A percentile compares a stretch with the other conserved stretches of the same genome.
Evolutionary conservation across 768 basidiomycete genomes (phyloP).

Genomic region (Boletus reticulatus): DNA sequence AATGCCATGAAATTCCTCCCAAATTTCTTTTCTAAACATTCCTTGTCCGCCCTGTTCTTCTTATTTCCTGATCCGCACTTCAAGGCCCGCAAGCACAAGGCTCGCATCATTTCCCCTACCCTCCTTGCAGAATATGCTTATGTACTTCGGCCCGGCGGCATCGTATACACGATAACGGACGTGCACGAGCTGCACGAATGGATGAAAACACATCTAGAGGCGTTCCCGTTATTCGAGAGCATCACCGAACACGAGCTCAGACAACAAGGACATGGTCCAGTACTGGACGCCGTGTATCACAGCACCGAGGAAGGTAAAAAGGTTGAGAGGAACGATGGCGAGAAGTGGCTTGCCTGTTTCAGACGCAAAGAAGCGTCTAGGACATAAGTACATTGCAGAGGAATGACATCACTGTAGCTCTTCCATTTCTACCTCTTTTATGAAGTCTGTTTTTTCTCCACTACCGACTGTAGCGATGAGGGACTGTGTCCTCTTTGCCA

Average conservation of each 20-base stretch:
- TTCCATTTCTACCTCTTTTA: conserved; percentile 38
- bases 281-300: conserved; percentile 78
- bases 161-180: conserved; percentile 97
- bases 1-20: conserved; percentile 99
- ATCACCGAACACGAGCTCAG: conserved; percentile 75
- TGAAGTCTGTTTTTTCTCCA: conserved; percentile 34
- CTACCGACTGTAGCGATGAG: conserved; percentile 64
- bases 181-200: conserved; percentile 92
- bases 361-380: conserved; percentile 46
- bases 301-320: conserved; percentile 98
- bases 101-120: conserved; percentile 97
- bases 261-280: conserved; percentile 68
- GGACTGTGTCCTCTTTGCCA: conserved; percentile 57
- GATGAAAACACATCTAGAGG: conserved; percentile 89
- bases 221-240: conserved; percentile 83
- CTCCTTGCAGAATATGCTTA: conserved; percentile 97
- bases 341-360: conserved; percentile 94
- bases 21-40: conserved; percentile 91
- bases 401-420: conserved; percentile 31
- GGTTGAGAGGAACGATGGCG: conserved; percentile 86
- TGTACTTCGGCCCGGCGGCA: conserved; percentile 87
- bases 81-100: conserved; percentile 97
- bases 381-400: background rate
- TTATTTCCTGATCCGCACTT: conserved; percentile 99
- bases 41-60: conserved; percentile 92